Base-by-base conservation (phyloP, 192 early-diverging fungal genomes). In the Geranomyces variabilis region DNA sequence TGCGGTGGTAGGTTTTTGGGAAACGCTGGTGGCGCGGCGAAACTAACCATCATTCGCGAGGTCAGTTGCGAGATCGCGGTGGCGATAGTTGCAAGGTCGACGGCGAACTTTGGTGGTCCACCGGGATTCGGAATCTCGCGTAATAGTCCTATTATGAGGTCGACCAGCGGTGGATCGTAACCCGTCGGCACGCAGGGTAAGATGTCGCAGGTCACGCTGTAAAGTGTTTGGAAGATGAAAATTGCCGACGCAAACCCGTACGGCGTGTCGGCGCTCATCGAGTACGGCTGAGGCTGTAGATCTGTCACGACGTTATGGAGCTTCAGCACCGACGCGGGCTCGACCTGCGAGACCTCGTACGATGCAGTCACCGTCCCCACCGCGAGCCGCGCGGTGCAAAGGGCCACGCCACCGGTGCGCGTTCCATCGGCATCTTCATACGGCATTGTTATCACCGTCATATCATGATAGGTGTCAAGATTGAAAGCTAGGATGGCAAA, bases 401-500 rank as follows among this genome's bases (percentile, higher is more conserved):
- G 51, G 4, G 51, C 51, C 8, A 55, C 36, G 10, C 36, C 36
- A 41, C 5, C 36, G 36, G 36, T 41, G 10, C 36, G 36, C 36
- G 36, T 7, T 3, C 36, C 36, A 10, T 41, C 10, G 36, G 10
- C 36, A 41, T 41, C 36, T 3, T 3, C 36, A 41, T 41, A 41
- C 36, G 36, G 36, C 10, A 55, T 55, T 6, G 19, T 55, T 28
- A 55, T 55, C 51, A 8, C 15, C 21, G 51, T 55, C 51, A n/a
- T 24, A 14, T 28, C 51, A 28, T n/a, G 51, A 28, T 55, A 55
- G 19, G 6, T 28, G 26, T 55, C 51, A 28, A 24, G 26, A 55
- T 55, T 55, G 51, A 55, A 55, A 28, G 51, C 51, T n/a, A 55
- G 15, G 6, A 55, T 55, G 4, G 51, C 51, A 55, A 55, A 55